Evolutionary conservation across 2,329 filamentous ascomycete species (phyloP).

Genomic region (Fusarium tjaetaba): DNA sequence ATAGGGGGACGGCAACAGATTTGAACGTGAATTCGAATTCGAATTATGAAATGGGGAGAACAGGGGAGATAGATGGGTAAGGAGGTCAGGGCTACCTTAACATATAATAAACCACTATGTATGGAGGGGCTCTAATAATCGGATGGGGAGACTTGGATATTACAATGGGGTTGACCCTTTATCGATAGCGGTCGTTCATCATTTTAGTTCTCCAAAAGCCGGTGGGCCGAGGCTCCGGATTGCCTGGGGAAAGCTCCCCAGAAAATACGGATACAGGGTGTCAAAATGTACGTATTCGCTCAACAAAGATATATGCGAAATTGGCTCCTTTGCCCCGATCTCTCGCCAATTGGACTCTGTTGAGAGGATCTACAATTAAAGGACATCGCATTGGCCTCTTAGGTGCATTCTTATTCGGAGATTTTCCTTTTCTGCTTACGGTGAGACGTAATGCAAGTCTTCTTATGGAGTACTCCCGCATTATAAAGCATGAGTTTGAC

Average conservation of each 20-base stretch:
- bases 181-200: conserved; percentile 34
- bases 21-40: background rate
- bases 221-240: conserved; percentile 41
- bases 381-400: background rate
- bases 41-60: background rate
- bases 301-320: conserved; percentile 22
- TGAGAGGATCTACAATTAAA: conserved; percentile 6
- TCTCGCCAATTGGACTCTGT: background rate
- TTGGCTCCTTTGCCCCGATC: conserved; percentile 28
- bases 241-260: conserved; percentile 18
- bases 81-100: background rate
- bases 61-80: background rate
- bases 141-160: conserved; percentile 30
- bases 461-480: background rate
- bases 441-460: background rate
- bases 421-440: background rate
- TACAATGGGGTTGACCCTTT: conserved; percentile 33
- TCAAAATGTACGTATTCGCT: conserved; percentile 25
- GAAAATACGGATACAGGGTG: background rate
- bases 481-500: background rate
- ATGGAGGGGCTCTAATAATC: conserved; percentile 36
- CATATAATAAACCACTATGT: conserved; percentile 17
- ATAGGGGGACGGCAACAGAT: background rate
- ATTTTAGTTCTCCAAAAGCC: conserved; percentile 30
- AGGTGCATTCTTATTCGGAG: background rate